Percentiles rank a stretch among this genome's conserved stretches.
Evolutionary conservation across 148 eudicot genomes (phyloP).

Genomic region (Nepenthes gracilis): DNA sequence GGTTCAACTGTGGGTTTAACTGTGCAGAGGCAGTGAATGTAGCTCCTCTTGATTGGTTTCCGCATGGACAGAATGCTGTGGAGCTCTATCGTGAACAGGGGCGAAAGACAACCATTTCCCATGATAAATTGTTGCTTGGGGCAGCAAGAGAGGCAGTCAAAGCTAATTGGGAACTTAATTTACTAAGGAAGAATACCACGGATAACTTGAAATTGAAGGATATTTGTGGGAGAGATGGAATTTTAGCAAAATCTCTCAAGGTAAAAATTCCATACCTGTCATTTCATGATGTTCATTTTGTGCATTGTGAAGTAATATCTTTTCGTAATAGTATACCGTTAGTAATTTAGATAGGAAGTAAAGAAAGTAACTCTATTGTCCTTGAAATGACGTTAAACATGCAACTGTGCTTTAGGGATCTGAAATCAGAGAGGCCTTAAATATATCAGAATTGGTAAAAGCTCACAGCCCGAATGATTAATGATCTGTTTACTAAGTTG

Average conservation of each 20-base stretch:
- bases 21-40: constrained; percentile 99
- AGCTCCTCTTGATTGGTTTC: constrained; percentile 99
- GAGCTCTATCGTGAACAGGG: constrained; percentile 92
- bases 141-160: constrained; percentile 94
- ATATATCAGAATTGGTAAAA: too few relatives aligned
- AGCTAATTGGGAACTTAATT: constrained; percentile 88
- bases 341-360: neutral
- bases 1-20: constrained; percentile 91
- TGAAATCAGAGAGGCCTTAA: too few relatives aligned
- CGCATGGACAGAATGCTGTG: constrained; percentile 89
- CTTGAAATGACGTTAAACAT: too few relatives aligned
- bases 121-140: constrained; percentile 93
- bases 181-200: constrained; percentile 52
- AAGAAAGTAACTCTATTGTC: too few relatives aligned
- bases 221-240: constrained; percentile 86
- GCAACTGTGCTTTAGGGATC: too few relatives aligned
- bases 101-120: constrained; percentile 85
- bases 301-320: neutral
- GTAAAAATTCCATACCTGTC: constrained; percentile 22
- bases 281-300: neutral
- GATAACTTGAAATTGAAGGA: constrained; percentile 79
- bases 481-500: too few relatives aligned
- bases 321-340: neutral
- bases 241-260: constrained; percentile 75
- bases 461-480: too few relatives aligned